phyloP scores from a whole-genome alignment of 306 rosid genomes.

The Quercus aquifolioides region DNA sequence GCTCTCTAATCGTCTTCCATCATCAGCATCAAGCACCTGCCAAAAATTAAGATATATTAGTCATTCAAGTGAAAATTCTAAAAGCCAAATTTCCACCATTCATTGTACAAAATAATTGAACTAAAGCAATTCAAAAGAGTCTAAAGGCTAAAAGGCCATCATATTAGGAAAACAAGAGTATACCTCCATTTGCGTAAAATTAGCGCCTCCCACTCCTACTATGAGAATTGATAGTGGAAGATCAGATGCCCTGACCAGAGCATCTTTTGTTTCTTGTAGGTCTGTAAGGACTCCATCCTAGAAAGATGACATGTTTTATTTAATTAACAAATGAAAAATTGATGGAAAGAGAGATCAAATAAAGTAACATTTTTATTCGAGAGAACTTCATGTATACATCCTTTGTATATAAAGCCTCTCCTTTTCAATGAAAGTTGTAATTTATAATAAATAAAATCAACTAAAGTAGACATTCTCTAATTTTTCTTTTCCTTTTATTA shows the following conservation, averaged over 20 bases:
- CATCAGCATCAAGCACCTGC: slow-evolving; percentile 84
- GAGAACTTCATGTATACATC: too few species aligned
- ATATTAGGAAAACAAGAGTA: background rate
- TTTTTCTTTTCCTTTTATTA: too few species aligned
- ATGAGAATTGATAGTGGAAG: slow-evolving; percentile 86
- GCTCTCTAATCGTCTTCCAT: slow-evolving; percentile 60
- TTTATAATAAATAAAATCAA: too few species aligned
- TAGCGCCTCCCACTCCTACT: slow-evolving; percentile 82
- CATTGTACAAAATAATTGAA: background rate
- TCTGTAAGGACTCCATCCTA: slow-evolving; percentile 90
- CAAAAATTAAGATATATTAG: background rate
- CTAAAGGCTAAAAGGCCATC: background rate
- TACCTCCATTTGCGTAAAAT: slow-evolving; percentile 84
- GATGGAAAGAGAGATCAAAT: background rate
- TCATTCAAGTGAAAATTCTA: background rate
- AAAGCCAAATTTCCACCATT: background rate
- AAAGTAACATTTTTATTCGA: background rate
- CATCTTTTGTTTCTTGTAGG: slow-evolving; percentile 76
- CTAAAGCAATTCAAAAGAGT: background rate
- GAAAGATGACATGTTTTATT: background rate
- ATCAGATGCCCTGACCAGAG: slow-evolving; percentile 81
- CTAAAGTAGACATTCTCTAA: too few species aligned
- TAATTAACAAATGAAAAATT: background rate
- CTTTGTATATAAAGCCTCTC: too few species aligned
- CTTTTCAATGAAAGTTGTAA: too few species aligned